Base-by-base conservation (phyloP, 129 eudicot species). In the Scalesia atractyloides region DNA sequence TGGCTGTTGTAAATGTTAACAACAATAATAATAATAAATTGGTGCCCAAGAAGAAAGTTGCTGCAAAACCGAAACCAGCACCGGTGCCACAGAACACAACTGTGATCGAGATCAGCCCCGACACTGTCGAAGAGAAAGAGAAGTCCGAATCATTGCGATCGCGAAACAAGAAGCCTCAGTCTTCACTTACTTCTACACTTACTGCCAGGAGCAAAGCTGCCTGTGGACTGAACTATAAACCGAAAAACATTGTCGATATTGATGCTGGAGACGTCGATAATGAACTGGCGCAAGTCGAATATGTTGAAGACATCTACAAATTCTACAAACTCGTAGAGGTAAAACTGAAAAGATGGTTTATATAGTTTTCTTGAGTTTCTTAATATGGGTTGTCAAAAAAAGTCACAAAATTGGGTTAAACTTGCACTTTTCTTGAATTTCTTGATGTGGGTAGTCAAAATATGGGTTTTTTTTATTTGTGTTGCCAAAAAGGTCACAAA, bases 301-400 rank as follows among this genome's bases (percentile, higher is more conserved):
- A 93, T 52, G 85, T 93, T 5, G 98, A 93, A 56, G 98, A 92
- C 16, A 85, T 92, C 1, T 92, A 92, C 96, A 85, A 72, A 16
- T 92, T 84, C 82, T 93, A 93, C 81, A 89, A 84, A 78, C 76
- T 75, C 12, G 83, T 68, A 24, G 97, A 93, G 96, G 97, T 92
- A 50, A 18, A 11, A 13, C 16, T 8, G 7, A 0, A 5, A 0
- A 52, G 12, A 52, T 52, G 15, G 17, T 2, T 44, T 14, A 9
- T 62, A 19, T 19, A 20, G 43, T 58, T 36, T 73, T 15, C 39
- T 44, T 60, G 20, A 72, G 7, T 37, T 33, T 26, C 10, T 6
- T 75, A 14, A 53, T 66, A 22, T 76, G 39, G 16, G 58, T 12
- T 47, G 51, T 47, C 1, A 50, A 20, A 10, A 10, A 24, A 58